Conservation (phyloP, 805 yeast genomes). For the Yarrowia osloensis region DNA sequence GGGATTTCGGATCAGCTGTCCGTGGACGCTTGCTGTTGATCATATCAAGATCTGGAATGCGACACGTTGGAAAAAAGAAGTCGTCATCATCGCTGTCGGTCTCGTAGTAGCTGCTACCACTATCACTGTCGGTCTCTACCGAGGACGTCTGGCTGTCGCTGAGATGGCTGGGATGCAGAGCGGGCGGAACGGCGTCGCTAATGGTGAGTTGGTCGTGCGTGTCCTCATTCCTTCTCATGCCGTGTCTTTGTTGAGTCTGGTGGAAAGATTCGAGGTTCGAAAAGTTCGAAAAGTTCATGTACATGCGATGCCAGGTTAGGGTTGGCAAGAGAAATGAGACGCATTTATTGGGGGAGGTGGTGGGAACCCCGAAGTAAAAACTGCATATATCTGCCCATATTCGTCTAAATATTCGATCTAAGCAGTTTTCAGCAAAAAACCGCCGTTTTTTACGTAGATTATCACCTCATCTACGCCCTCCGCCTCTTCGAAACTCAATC, state of each 20-base stretch:
- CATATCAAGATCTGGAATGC: constrained; percentile 11
- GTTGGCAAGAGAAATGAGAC: background rate
- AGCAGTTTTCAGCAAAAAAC: no score
- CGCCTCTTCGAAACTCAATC: background rate
- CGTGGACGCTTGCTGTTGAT: background rate
- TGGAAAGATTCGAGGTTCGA: background rate
- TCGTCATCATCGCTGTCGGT: constrained; percentile 4
- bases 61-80: background rate
- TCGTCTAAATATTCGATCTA: no score
- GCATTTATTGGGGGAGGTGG: background rate
- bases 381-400: no score
- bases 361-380: no score
- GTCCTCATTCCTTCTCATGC: background rate
- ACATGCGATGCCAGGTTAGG: constrained; percentile 2
- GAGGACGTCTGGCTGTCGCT: background rate
- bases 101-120: constrained; percentile 2
- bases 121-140: background rate
- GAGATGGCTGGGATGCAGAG: background rate
- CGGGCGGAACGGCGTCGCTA: background rate
- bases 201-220: background rate
- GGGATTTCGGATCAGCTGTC: background rate
- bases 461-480: background rate
- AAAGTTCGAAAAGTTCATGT: background rate
- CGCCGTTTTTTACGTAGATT: no score
- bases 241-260: background rate